Evolutionary conservation across 768 basidiomycete genomes (phyloP), one percentile per base, ranked within the genome.

Genomic region (Lentinula sp.): DNA sequence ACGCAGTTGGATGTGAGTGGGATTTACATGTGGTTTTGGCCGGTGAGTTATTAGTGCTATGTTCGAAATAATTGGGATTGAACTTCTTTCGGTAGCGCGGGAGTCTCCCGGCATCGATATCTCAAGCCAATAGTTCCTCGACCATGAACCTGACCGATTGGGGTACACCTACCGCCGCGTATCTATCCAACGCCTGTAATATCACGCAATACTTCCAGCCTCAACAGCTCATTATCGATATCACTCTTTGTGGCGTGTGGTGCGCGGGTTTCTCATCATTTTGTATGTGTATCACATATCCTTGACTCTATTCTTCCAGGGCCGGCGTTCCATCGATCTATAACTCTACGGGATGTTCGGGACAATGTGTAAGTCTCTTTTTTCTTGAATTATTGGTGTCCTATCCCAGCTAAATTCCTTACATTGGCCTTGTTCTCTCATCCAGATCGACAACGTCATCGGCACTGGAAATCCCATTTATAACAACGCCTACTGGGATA

Each of bases 401-500:
- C 37, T 39, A 28, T 28, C 28, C 28, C 28, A 28, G 28, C 28
- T 28, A 28, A 28, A 8, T 1, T 13, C 28, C 5, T 45, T 28
- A 15, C 56, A 8, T 36, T 33, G 32, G n/a, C n/a, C n/a, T n/a
- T 28, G 6, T 12, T 32, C 4, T 28, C 59, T 33, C 66, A 81
- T 50, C 37, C 42, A 86, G 68, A 73, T 78, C 20, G 79, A 82
- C 67, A 80, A 80, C 66, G 85, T 87, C 23, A 76, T 81, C 5
- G 82, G 84, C 12, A 71, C 79, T 7, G 83, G 83, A 51, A 60
- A 52, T 13, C 76, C 78, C 59, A 78, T 77, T 57, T 86, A 78
- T 70, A 82, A 82, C 70, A 64, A 77, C 13, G 84, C 85, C 1
- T 85, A 83, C 73, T 89, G 86, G 65, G 85, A 87, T 70, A 76